Evolutionary conservation across 208 protist genomes (phyloP).

Genomic region (Acanthamoeba divionensis): DNA sequence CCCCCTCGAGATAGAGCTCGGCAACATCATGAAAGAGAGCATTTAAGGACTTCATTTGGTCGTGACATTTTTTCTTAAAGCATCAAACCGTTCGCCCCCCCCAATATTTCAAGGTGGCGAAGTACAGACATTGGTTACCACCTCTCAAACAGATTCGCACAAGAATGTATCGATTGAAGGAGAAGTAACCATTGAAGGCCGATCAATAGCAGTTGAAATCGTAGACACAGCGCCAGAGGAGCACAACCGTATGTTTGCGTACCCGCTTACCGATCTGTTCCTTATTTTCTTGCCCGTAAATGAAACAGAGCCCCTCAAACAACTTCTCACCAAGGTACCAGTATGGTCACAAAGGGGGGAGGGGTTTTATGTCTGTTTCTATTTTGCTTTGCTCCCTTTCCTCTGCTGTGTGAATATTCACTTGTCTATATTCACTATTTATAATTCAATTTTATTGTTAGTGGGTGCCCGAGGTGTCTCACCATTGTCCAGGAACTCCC

Average conservation of each 20-base stretch:
- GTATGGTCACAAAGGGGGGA: background rate
- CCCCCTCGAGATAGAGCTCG: too few species aligned
- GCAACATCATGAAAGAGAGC: too few species aligned
- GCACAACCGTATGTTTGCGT: background rate
- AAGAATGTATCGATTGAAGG: slow-evolving; percentile 21
- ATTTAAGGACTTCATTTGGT: too few species aligned
- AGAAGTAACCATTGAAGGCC: background rate
- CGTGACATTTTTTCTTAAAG: too few species aligned
- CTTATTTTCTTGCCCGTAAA: slow-evolving; percentile 37
- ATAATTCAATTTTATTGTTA: too few species aligned
- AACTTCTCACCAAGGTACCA: background rate
- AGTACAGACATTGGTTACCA: background rate
- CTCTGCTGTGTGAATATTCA: background rate
- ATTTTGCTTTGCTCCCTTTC: background rate
- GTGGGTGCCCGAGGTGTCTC: slow-evolving; percentile 64
- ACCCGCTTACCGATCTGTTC: slow-evolving; percentile 3
- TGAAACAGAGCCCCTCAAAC: background rate
- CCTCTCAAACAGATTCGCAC: background rate
- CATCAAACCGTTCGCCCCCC: too few species aligned
- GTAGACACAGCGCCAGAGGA: background rate
- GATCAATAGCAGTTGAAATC: background rate
- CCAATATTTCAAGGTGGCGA: too few species aligned
- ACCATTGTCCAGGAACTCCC: slow-evolving; percentile 58
- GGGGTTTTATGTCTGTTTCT: too few species aligned
- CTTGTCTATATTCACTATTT: background rate